A percentile compares a stretch with the other conserved stretches of the same genome.
These are phyloP conservation scores for Brassica balearica DNA, from an alignment of 441 rosid genomes.

Conservation along the genomic window DNA sequence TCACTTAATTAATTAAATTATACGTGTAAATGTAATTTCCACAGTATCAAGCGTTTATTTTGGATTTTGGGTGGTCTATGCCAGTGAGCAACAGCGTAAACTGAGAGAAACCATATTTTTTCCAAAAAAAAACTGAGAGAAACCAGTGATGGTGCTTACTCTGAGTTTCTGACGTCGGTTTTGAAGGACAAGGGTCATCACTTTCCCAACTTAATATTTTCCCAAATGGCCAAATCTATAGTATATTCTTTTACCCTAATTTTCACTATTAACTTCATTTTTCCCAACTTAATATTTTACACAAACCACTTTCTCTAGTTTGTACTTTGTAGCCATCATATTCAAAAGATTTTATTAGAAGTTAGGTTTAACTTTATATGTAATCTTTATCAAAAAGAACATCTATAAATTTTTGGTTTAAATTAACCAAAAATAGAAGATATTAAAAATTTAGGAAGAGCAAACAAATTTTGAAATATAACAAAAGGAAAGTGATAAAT, in stretches of 20 bases:
- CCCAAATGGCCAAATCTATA: slow-evolving; percentile 12
- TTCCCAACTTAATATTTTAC: neutral
- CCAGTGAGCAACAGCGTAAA: slow-evolving; percentile 19
- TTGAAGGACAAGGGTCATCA: slow-evolving; percentile 26
- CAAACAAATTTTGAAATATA: too few species aligned
- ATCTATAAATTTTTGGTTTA: too few species aligned
- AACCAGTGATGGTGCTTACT: slow-evolving; percentile 24
- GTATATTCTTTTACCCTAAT: neutral
- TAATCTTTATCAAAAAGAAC: too few species aligned
- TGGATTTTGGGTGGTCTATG: slow-evolving; percentile 22
- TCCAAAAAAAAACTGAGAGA: neutral
- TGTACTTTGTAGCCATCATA: too few species aligned
- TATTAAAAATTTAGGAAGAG: too few species aligned
- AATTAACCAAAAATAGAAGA: too few species aligned
- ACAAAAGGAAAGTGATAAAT: too few species aligned
- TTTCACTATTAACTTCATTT: too few species aligned
- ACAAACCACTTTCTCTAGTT: too few species aligned
- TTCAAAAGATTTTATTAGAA: too few species aligned
- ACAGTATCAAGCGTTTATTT: neutral
- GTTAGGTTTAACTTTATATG: too few species aligned
- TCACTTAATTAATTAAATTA: neutral
- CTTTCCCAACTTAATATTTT: too few species aligned
- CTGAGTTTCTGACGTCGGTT: slow-evolving; percentile 16
- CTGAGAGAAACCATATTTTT: neutral
- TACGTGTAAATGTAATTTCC: neutral